Evolutionary conservation across 2,329 filamentous ascomycete species (phyloP).

Genomic region (Phyllachora maydis): DNA sequence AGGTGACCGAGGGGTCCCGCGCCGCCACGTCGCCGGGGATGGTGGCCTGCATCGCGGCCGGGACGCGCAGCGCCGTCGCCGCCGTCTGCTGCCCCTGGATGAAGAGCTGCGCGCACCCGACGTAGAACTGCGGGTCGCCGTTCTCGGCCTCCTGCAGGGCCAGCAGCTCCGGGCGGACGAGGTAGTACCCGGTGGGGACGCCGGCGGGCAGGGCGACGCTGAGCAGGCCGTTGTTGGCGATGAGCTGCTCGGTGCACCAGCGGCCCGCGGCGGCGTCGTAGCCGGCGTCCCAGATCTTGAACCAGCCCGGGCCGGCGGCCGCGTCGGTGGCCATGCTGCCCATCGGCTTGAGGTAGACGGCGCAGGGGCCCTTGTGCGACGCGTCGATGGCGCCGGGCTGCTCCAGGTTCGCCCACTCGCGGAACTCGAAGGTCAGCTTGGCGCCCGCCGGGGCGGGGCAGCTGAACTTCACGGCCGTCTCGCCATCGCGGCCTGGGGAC

Average conservation of each 20-base stretch:
- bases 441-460: constrained; percentile 28
- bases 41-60: constrained; percentile 26
- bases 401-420: constrained; percentile 33
- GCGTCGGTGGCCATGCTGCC: constrained; percentile 27
- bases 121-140: constrained; percentile 50
- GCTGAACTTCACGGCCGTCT: constrained; percentile 21
- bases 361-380: constrained; percentile 47
- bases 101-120: constrained; percentile 52
- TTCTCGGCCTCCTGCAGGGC: constrained; percentile 42
- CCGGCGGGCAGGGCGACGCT: constrained; percentile 38
- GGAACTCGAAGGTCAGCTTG: constrained; percentile 46
- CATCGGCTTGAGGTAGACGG: constrained; percentile 55
- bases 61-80: constrained; percentile 22
- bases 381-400: constrained; percentile 33
- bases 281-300: constrained; percentile 54
- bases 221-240: constrained; percentile 40
- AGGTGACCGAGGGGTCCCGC: constrained; percentile 33
- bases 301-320: constrained; percentile 48
- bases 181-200: constrained; percentile 45
- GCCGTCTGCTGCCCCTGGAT: constrained; percentile 20
- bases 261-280: constrained; percentile 31
- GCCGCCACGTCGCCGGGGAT: constrained; percentile 46
- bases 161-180: constrained; percentile 50
- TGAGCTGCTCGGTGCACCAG: constrained; percentile 55
- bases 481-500: constrained; percentile 21